Percentiles rank a stretch among this genome's conserved stretches.
Evolutionary conservation across 2,329 filamentous ascomycete genomes (phyloP).

Genomic region (Cladosporium oxysporum): DNA sequence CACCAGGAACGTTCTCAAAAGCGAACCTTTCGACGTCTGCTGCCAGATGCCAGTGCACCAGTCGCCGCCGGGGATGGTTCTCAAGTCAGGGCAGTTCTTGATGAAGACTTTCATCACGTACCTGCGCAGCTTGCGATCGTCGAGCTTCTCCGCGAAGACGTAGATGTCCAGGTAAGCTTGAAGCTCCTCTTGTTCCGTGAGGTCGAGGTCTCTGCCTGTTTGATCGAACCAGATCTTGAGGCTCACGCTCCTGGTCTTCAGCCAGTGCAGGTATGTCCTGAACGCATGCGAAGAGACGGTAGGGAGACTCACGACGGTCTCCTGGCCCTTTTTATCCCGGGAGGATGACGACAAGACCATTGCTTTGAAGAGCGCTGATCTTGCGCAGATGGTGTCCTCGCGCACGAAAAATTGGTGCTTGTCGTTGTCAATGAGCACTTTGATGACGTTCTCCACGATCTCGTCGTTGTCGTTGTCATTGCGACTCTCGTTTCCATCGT

Average conservation of each 20-base stretch:
- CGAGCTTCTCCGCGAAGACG: neutral
- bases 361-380: constrained; percentile 24
- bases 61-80: neutral
- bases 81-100: neutral
- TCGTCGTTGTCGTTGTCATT: neutral
- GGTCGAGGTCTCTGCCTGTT: neutral
- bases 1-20: neutral
- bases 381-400: constrained; percentile 20
- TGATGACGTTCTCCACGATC: constrained; percentile 3
- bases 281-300: neutral
- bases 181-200: neutral
- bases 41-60: neutral
- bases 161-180: neutral
- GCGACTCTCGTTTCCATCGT: neutral
- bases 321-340: neutral
- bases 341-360: neutral
- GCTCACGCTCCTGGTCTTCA: neutral
- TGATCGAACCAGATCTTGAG: neutral
- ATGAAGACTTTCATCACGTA: neutral
- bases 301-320: constrained; percentile 17
- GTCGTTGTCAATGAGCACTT: constrained; percentile 19
- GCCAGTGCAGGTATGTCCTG: neutral
- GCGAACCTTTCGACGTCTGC: neutral
- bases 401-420: constrained; percentile 20
- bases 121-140: neutral